Evolutionary conservation across 257 asterid species (phyloP), one percentile per base, ranked within the genome.

Genomic region (Capsicum pubescens): DNA sequence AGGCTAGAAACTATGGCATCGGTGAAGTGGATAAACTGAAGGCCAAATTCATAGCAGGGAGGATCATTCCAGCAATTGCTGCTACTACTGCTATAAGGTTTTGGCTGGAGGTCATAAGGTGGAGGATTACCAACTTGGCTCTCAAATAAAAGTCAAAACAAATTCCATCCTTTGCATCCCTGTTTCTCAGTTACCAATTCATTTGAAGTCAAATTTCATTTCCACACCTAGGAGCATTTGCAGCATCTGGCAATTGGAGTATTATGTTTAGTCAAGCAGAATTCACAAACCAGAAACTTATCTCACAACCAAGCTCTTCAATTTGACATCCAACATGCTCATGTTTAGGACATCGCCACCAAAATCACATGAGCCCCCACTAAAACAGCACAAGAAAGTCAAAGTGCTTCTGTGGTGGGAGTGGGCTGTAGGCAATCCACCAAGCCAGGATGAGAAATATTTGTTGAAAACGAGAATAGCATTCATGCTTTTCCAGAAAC

Each of bases 31-130:
- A 95, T 85, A 95, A 91, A 86, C 93, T 95, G 87, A 90, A 91
- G 86, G 99, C 99, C 83, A 95, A 95, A 83, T 90, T 95, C 89
- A 95, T 95, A 9, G 99, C 98, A 4, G 99, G 99, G 66, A 89
- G 99, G 84, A 95, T 95, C 72, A 93, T 95, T 54, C 98, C 99
- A 5, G 99, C 99, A 50, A 95, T 95, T 82, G 99, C 99, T 76
- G 94, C 99, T 55, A 81, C 99, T 82, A 95, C 99, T 2, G 99
- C 99, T 21, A 95, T 81, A 95, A 95, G 90, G 97, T 89, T 19
- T 84, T 94, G 11, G 92, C 90, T 19, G 96, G 97, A 15, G 87
- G 90, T 5, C 99, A 93, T 92, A 94, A 92, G 84, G 39, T 93
- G 76, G 99, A 95, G 90, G 98, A 95, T 70, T 93, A 93, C 52